phyloP scores from a whole-genome alignment of 768 basidiomycete species.

The Leccinum imitatum region DNA sequence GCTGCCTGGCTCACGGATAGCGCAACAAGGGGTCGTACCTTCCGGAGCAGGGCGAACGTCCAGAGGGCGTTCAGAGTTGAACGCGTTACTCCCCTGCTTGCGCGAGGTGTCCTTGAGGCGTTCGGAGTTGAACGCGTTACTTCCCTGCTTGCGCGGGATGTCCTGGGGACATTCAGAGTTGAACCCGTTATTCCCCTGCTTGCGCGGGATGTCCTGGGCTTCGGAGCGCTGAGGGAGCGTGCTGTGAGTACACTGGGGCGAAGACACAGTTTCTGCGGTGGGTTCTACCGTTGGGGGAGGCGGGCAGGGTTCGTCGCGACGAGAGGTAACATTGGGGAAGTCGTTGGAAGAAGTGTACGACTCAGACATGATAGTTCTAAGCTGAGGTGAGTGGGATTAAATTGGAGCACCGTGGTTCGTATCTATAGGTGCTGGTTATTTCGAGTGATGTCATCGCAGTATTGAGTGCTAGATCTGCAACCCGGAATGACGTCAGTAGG shows the following conservation, averaged over 20 bases:
- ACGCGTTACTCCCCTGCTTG: conserved; percentile 24
- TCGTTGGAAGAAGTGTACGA: conserved; percentile 24
- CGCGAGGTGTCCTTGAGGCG: conserved; percentile 20
- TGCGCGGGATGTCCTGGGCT: not conserved
- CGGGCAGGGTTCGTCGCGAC: conserved; percentile 47
- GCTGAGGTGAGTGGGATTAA: not conserved
- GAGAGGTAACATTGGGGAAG: conserved; percentile 29
- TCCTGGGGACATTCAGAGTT: conserved; percentile 31
- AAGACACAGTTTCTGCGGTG: not conserved
- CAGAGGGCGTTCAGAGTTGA: conserved; percentile 36
- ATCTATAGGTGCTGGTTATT: not conserved
- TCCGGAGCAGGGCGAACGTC: conserved; percentile 36
- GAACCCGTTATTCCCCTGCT: conserved; percentile 27
- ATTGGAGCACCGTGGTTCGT: not conserved
- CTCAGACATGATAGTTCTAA: not conserved
- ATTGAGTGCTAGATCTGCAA: not conserved
- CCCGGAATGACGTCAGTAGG: not conserved
- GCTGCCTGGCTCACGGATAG: not conserved
- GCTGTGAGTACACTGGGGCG: not conserved
- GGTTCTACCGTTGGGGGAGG: conserved; percentile 40
- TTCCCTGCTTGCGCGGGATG: conserved; percentile 1
- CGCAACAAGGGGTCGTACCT: conserved; percentile 19
- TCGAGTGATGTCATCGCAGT: not conserved
- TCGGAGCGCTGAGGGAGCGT: not conserved
- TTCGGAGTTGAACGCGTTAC: conserved; percentile 30